phyloP scores from a whole-genome alignment of 2,329 filamentous ascomycete genomes.

The Colletotrichum simmondsii region DNA sequence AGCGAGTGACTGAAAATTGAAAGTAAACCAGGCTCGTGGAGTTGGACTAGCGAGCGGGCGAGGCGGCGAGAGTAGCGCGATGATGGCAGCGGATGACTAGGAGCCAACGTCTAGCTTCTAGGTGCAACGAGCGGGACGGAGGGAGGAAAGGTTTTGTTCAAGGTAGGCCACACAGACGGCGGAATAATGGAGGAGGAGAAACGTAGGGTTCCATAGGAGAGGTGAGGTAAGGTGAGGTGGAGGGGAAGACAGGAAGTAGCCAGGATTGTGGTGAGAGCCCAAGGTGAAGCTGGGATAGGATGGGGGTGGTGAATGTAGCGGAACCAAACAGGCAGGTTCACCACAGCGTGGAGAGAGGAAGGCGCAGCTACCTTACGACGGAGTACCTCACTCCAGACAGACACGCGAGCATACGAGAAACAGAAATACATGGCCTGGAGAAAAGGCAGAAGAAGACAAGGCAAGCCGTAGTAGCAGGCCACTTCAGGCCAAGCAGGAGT shows the following conservation, averaged over 20 bases:
- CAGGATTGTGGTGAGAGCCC: neutral
- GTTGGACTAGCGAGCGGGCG: slow-evolving; percentile 8
- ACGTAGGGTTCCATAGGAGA: neutral
- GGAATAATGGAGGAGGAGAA: neutral
- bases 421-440: neutral
- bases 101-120: slow-evolving; percentile 6
- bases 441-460: no score
- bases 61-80: neutral
- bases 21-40: slow-evolving; percentile 1
- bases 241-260: slow-evolving; percentile 2
- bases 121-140: neutral
- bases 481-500: no score
- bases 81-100: neutral
- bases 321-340: neutral
- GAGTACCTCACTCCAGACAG: neutral
- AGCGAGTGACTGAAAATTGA: slow-evolving; percentile 14
- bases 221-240: neutral
- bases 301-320: neutral
- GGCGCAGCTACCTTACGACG: neutral
- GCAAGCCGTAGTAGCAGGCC: no score
- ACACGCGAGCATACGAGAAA: no score
- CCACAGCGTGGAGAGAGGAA: neutral
- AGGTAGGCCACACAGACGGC: slow-evolving; percentile 9
- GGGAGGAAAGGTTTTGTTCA: neutral
- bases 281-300: neutral